Conservation (phyloP, 1,284 basidiomycete species). For the Ustilago nuda region DNA sequence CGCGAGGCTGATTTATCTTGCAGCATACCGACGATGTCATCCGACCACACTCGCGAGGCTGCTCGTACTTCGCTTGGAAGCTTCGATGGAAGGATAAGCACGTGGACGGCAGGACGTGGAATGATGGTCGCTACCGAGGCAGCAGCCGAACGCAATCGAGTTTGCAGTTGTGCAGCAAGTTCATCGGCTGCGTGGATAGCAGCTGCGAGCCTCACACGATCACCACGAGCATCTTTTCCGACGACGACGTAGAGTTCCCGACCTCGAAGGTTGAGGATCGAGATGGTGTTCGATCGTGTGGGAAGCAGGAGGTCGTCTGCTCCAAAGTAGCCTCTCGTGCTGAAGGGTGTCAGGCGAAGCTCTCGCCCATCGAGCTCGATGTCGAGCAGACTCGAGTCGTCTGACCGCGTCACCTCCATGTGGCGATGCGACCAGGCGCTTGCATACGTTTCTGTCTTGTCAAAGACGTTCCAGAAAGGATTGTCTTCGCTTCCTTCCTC, state of each 20-base stretch:
- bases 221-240: conserved; percentile 51
- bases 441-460: conserved; percentile 47
- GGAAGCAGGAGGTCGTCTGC: conserved; percentile 41
- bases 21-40: conserved; percentile 32
- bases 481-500: conserved; percentile 60
- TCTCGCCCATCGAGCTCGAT: conserved; percentile 33
- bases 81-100: conserved; percentile 55
- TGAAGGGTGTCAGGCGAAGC: conserved; percentile 20
- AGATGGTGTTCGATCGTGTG: conserved; percentile 35
- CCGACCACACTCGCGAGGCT: conserved; percentile 50
- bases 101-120: conserved; percentile 52
- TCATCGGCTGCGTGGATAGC: conserved; percentile 49
- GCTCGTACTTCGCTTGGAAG: conserved; percentile 52
- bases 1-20: conserved; percentile 17
- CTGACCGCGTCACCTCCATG: conserved; percentile 10
- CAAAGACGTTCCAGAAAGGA: conserved; percentile 58
- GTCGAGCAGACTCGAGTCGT: conserved; percentile 26
- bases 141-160: conserved; percentile 8
- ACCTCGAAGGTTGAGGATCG: conserved; percentile 47
- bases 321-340: conserved; percentile 25
- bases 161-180: conserved; percentile 30
- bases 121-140: conserved; percentile 18
- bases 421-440: conserved; percentile 47
- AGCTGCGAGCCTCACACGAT: conserved; percentile 28
- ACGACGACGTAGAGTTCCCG: conserved; percentile 60